Base-by-base conservation (phyloP, 257 asterid genomes). In the Knoxia roxburghii region DNA sequence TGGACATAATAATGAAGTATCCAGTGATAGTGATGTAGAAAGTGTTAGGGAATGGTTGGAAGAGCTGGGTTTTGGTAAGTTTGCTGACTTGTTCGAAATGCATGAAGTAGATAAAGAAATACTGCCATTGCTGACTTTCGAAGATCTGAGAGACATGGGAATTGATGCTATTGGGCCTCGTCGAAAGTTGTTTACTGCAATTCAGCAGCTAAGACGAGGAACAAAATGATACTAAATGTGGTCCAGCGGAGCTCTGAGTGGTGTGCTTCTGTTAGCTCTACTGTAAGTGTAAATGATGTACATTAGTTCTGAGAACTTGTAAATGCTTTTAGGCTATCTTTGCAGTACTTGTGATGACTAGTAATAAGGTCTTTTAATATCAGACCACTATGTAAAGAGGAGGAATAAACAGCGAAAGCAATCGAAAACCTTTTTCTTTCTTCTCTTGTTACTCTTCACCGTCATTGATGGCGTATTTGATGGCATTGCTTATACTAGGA, bases 121-220 rank as follows among this genome's bases (percentile, higher is more conserved):
- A 54, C 66, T 88, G 45, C 87, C 88, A 5, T 74, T 80, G 33
- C 75, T 90, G 68, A 86, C 95, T 7, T 71, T 87, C 49, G 87
- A 86, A 58, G 95, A 90, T 77, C 86, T 90, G 58, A 83, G 86
- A 72, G 97, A 87, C 40, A 89, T 89, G 91, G 95, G 97, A 27
- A 79, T 90, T 24, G 67, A 26, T 46, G 81, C 83, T 0, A 88
- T 86, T 69, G 95, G 97, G 20, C 55, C 80, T 1, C 70, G 96
- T 61, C 81, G 97, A 73, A 90, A 82, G 59, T 70, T 88, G 85
- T 84, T 67, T 58, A 26, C 70, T 15, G 83, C 89, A 8, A 84
- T 90, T 54, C 85, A 77, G 77, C 77, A 82, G 71, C 80, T 81
- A 10, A 51, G 46, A 50, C 73, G 21, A 55, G 67, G 68, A 41